Base-by-base conservation (phyloP, 2,329 filamentous ascomycete genomes). In the Paraconiothyrium brasiliense region DNA sequence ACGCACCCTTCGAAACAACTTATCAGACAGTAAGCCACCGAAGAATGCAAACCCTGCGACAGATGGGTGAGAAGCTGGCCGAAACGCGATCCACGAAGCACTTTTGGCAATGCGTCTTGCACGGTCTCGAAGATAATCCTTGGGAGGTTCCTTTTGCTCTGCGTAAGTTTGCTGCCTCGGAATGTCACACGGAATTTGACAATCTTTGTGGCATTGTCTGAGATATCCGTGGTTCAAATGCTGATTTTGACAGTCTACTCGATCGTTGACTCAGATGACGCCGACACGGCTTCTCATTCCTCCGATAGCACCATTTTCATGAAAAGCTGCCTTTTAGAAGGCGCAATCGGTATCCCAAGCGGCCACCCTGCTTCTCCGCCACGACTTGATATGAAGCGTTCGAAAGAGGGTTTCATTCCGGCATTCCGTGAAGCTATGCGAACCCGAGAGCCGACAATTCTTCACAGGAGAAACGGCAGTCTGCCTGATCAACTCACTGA, bases 91-190 rank as follows among this genome's bases (percentile, higher is more conserved):
- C 69, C 1, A 69, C 70, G 10, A 74, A 72, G 46, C 68, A 80
- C 2, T 80, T 86, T 43, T 86, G 84, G 82, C 76, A 77, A 55
- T 82, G 79, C 70, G 81, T 85, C 32, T 65, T 86, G 11, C 82
- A 85, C 44, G 83, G 82, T 1, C 65, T 85, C 11, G 79, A 82
- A 61, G 78, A 80, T 16, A 76, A 76, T 44, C 62, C 67, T 13
- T 68, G 71, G 32, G 75, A 77, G 32, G 59, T 77, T 7, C 73
- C 73, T 2, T 78, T 78, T 54, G 72, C 74, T 11, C 57, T 78
- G 1, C 54, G 52, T 55, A 55, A 55, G 52, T 55, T 20, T 14
- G 14, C n/a, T n/a, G 6, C 20, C 13, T 4, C 22, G n/a, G 11
- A 41, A 27, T 39, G 16, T 2, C 5, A 39, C 16, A n/a, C 14